These are phyloP conservation scores for Lepidium africanum DNA, from an alignment of 345 rosid genomes.

Conservation along the genomic window DNA sequence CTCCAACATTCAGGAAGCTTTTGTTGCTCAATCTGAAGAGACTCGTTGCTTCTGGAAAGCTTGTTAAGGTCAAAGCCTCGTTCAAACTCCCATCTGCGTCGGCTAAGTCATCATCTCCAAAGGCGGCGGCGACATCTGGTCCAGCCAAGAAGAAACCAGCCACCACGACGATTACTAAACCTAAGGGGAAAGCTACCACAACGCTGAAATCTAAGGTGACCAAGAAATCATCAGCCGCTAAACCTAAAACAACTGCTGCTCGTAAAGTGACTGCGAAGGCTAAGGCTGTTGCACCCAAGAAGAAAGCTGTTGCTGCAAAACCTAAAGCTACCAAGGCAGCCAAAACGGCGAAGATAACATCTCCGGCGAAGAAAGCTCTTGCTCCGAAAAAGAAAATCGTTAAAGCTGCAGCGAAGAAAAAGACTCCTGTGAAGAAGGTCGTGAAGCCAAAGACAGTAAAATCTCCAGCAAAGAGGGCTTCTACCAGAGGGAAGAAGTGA, in stretches of 20 bases:
- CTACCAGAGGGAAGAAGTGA: constrained; percentile 35
- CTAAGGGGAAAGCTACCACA: constrained; percentile 28
- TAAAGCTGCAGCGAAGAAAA: constrained; percentile 29
- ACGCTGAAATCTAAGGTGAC: constrained; percentile 22
- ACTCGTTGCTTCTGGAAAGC: constrained; percentile 56
- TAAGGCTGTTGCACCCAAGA: constrained; percentile 23
- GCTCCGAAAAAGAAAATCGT: constrained; percentile 39
- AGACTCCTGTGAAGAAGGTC: constrained; percentile 53
- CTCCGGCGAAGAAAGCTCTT: constrained; percentile 49
- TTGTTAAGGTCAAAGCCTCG: constrained; percentile 70
- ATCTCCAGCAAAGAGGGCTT: constrained; percentile 50
- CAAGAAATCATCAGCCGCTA: constrained; percentile 26
- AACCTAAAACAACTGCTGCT: constrained; percentile 31
- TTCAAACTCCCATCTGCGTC: constrained; percentile 55
- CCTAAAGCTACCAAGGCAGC: constrained; percentile 45
- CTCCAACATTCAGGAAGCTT: constrained; percentile 52
- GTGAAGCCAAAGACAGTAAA: constrained; percentile 51
- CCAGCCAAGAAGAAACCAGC: constrained; percentile 26
- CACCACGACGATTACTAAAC: constrained; percentile 14
- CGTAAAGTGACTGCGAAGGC: constrained; percentile 19
- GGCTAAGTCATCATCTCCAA: constrained; percentile 15
- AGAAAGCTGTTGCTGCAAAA: constrained; percentile 38
- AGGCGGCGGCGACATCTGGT: neutral
- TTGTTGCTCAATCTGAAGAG: constrained; percentile 57
- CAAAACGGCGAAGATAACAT: constrained; percentile 44